A percentile compares a stretch with the other conserved stretches of the same genome.
These are phyloP conservation scores for Globisporangium radiosum DNA, from an alignment of 352 stramenopile genomes.

Conservation along the genomic window DNA sequence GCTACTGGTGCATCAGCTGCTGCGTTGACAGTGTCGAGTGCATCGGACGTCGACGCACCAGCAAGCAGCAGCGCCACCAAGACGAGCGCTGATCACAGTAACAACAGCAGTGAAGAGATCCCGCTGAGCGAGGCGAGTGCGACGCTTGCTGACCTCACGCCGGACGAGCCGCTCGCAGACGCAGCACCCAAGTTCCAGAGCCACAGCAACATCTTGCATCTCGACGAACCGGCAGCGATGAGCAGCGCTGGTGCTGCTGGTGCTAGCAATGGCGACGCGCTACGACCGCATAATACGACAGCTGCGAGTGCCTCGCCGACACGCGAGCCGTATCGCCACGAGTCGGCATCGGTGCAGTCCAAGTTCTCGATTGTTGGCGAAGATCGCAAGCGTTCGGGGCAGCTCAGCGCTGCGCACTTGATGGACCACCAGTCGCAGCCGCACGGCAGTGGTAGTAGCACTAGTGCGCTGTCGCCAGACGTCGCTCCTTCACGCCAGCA, in stretches of 20 bases:
- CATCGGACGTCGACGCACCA: neutral
- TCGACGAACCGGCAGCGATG: neutral
- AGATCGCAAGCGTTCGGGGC: conserved; percentile 4
- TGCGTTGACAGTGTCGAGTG: no score
- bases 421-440: neutral
- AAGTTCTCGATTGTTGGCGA: conserved; percentile 9
- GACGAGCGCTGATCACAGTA: neutral
- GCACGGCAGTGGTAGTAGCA: no score
- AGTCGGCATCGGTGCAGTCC: conserved; percentile 2
- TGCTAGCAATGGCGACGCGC: neutral
- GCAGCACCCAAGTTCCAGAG: conserved; percentile 4
- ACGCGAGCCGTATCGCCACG: neutral
- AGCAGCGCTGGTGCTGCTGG: no score
- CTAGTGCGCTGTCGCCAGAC: no score
- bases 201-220: conserved; percentile 6
- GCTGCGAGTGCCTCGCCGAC: neutral
- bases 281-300: neutral
- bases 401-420: neutral
- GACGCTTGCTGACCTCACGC: conserved; percentile 10
- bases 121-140: conserved; percentile 12
- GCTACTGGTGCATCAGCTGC: no score
- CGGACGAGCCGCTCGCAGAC: conserved; percentile 4
- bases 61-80: neutral
- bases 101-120: conserved; percentile 8
- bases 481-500: conserved; percentile 5